Conservation (phyloP, 75 land plant genomes). For the Pinus tabuliformis region DNA sequence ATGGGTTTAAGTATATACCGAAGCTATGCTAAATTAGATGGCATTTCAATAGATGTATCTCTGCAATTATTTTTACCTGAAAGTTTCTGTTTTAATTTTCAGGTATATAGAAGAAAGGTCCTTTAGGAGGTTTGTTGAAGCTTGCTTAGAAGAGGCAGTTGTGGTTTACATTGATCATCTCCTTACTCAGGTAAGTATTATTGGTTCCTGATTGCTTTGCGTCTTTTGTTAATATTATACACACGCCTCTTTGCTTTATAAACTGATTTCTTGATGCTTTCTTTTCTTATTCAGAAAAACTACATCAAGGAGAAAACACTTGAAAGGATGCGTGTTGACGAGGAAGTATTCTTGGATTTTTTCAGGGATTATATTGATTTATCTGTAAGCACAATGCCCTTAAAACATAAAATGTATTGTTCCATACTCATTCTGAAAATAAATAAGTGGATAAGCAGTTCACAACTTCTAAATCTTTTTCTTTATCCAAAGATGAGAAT, state of each 20-base stretch:
- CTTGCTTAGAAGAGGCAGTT: constrained; percentile 93
- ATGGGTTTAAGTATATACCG: neutral
- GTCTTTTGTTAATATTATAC: constrained; percentile 3
- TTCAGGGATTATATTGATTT: constrained; percentile 76
- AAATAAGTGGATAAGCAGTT: no score
- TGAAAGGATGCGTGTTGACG: constrained; percentile 89
- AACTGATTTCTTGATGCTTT: neutral
- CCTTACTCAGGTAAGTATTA: constrained; percentile 70
- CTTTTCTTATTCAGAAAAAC: constrained; percentile 47
- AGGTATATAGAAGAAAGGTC: constrained; percentile 93
- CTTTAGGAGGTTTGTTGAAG: constrained; percentile 91
- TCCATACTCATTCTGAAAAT: no score
- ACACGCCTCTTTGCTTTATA: no score
- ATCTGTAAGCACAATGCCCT: constrained; percentile 47
- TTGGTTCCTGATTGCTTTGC: neutral
- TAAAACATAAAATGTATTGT: no score
- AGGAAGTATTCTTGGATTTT: constrained; percentile 87
- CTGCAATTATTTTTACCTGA: no score
- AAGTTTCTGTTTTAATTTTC: neutral
- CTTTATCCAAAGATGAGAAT: no score
- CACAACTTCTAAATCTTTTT: no score
- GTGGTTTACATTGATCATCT: constrained; percentile 93
- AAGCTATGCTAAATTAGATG: neutral
- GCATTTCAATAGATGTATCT: neutral
- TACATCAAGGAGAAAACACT: constrained; percentile 93